Percentiles rank a stretch among this genome's conserved stretches.
phyloP scores from a whole-genome alignment of 768 basidiomycete species.

The Termitomyces sp. region DNA sequence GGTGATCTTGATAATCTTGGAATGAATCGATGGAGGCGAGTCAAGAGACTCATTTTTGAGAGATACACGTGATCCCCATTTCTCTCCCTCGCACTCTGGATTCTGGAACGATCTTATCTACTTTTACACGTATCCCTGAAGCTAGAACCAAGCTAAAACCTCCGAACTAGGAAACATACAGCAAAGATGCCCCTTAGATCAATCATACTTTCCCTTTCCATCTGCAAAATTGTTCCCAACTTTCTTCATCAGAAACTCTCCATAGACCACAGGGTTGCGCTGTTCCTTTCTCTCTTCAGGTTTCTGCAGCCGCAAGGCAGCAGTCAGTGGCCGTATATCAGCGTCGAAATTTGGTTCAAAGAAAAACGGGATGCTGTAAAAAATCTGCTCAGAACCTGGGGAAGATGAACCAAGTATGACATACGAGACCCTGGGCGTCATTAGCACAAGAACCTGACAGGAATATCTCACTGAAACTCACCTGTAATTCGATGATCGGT shows the following conservation, averaged over 20 bases:
- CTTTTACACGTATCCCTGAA: neutral
- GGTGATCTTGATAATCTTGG: conserved; percentile 33
- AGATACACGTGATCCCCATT: conserved; percentile 19
- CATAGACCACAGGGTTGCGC: conserved; percentile 60
- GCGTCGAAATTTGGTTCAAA: conserved; percentile 90
- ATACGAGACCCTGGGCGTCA: conserved; percentile 62
- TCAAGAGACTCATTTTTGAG: conserved; percentile 29
- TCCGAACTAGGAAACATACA: neutral
- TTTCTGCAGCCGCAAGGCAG: conserved; percentile 48
- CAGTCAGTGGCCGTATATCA: conserved; percentile 59
- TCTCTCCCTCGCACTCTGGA: no score
- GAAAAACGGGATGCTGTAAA: conserved; percentile 81
- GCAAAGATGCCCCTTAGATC: neutral
- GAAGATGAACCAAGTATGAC: conserved; percentile 24
- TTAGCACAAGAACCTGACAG: neutral
- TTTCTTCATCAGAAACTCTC: conserved; percentile 73
- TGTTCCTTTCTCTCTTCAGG: conserved; percentile 19
- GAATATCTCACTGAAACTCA: conserved; percentile 25
- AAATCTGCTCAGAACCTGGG: neutral
- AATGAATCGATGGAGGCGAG: conserved; percentile 40
- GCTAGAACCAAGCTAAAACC: no score
- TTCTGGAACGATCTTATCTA: neutral
- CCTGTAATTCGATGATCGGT: conserved; percentile 70
- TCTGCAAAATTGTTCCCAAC: conserved; percentile 70
- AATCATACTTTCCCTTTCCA: conserved; percentile 39